Evolutionary conservation across 2,329 filamentous ascomycete species (phyloP), one percentile per base, ranked within the genome.

Genomic region (Elsinoe necatrix): DNA sequence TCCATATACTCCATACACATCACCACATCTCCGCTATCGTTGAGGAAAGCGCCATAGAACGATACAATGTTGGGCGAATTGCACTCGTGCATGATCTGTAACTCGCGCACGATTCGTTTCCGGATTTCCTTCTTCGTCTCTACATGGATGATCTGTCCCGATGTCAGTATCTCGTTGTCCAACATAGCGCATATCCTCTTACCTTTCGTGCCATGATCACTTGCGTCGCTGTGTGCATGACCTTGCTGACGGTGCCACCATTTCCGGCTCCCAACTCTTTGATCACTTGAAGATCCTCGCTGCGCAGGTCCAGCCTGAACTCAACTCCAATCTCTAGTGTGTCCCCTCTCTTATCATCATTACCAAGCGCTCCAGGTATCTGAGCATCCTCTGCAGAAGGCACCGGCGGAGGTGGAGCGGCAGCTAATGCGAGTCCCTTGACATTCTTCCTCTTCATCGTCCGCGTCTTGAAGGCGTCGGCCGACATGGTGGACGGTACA

Each of bases 1-100:
- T 98, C 93, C 89, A 95, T 95, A 70, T 98, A 97, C 72, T 98
- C 93, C 93, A 98, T 98, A 72, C 93, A 98, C 85, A 98, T 92
- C 65, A 97, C 95, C 58, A 98, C 95, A 74, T 98, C 93, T 68
- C 95, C 92, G 60, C 90, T 90, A 68, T 95, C 88, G 69, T 95
- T 97, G 67, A 97, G 81, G 69, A 97, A 98, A 35, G 93, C 93
- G 59, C 93, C 93, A 68, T 97, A 97, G 72, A 96, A 98, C 56
- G 87, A 95, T 59, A 98, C 93, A 67, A 98, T 97, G 71, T 95
- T 91, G 60, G 93, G 88, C 20, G 89, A 96, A 68, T 95, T 93
- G 73, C 93, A 98, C 67, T 95, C 89, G 69, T 96, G 91, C 84
- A 97, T 97, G 63, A 98, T 96, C 69, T 96, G 91, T 54, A 98